phyloP scores from a whole-genome alignment of 2,329 filamentous ascomycete genomes.

The Diaporthe sp. region DNA sequence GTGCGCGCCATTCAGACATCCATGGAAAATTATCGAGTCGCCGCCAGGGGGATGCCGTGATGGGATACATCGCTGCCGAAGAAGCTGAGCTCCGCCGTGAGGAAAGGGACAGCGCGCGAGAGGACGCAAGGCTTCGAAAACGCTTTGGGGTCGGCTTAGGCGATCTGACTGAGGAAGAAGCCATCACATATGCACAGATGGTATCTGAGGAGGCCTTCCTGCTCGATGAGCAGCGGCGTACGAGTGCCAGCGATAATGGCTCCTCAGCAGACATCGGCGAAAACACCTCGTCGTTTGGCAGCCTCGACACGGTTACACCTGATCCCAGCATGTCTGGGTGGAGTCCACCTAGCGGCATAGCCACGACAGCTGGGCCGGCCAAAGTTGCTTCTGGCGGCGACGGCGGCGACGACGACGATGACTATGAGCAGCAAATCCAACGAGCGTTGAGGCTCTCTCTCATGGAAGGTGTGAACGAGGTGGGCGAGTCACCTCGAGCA shows the following conservation, averaged over 20 bases:
- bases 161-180: slow-evolving; percentile 76
- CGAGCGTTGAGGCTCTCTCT: slow-evolving; percentile 74
- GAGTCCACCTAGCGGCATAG: slow-evolving; percentile 46
- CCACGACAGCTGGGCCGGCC: slow-evolving; percentile 46
- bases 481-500: slow-evolving; percentile 59
- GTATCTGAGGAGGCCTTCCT: slow-evolving; percentile 73
- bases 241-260: slow-evolving; percentile 64
- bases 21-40: slow-evolving; percentile 66
- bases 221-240: slow-evolving; percentile 69
- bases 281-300: slow-evolving; percentile 58
- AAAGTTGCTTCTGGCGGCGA: slow-evolving; percentile 54
- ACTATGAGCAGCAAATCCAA: slow-evolving; percentile 74
- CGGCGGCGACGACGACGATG: slow-evolving; percentile 65
- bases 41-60: slow-evolving; percentile 76
- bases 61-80: slow-evolving; percentile 90
- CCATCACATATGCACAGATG: slow-evolving; percentile 75
- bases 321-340: slow-evolving; percentile 65
- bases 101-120: slow-evolving; percentile 74
- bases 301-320: slow-evolving; percentile 65
- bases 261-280: slow-evolving; percentile 65
- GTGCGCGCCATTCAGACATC: slow-evolving; percentile 75
- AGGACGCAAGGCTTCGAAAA: slow-evolving; percentile 78
- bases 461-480: slow-evolving; percentile 67
- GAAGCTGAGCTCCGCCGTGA: slow-evolving; percentile 83
- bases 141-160: slow-evolving; percentile 88